Evolutionary conservation across 2,329 filamentous ascomycete genomes (phyloP), one percentile per base, ranked within the genome.

Genomic region (Fusarium sp.): DNA sequence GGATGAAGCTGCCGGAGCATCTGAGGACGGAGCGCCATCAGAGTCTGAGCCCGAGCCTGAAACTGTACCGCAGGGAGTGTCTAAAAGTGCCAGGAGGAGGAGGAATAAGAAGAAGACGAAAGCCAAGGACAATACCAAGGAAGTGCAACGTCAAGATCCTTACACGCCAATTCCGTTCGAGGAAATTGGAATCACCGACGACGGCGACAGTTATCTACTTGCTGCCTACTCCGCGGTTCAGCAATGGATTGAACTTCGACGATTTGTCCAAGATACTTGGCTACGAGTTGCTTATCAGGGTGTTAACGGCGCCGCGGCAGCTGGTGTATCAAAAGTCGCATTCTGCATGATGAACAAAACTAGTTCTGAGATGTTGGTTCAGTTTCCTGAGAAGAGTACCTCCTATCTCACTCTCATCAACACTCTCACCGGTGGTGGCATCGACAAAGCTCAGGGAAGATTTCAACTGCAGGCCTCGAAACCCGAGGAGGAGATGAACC

Each of bases 271-370:
- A 57, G 66, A 62, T 0, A 12, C 80, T 4, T 87, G 84, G 84
- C n/a, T n/a, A n/a, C n/a, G 73, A 68, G 82, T 84, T 7, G 79
- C 82, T 2, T 84, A 85, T 57, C 63, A 79, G 2, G 79, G 76
- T 6, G 75, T 85, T 16, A 86, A 86, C 63, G 77, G 76, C 45
- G 84, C 82, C 3, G 77, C 83, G n/a, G 84, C 83, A 3, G 83
- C 80, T 2, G 71, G 79, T 1, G 24, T 84, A 25, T 82, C 80
- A 8, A 83, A 80, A 47, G 55, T 83, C 9, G 82, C 82, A 16
- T 72, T 85, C 22, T 74, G 74, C 14, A 82, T 83, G 77, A 67
- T 86, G 25, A 79, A 82, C 54, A 74, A 78, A 49, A 77, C 78
- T 2, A 78, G 79, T 49, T 67, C 75, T 1, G 69, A 69, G 9